Base-by-base conservation (phyloP, 2,329 filamentous ascomycete species). In the Diaporthe vaccinii region DNA sequence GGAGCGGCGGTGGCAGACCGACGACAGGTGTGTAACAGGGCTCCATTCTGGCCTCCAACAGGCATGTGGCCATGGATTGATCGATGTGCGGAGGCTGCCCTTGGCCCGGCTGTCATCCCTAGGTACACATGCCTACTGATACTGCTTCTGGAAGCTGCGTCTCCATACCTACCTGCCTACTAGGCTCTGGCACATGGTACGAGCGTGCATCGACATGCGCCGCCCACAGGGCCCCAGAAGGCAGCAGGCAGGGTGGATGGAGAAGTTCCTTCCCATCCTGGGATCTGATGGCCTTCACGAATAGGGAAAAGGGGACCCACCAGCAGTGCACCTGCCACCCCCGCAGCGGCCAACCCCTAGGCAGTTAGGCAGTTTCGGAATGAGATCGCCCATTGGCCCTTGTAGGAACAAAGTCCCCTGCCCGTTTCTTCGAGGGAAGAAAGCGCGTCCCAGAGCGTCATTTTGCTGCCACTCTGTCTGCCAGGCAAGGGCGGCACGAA, bases 241-340 rank as follows among this genome's bases (percentile, higher is more conserved):
- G n/a, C 39, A 62, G 59, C 59, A 62, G 22, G 58, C 58, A 62
- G 22, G 57, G 57, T 61, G 34, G 58, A 41, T 61, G 58, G 58
- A 61, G 10, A 41, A 61, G 34, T 51, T 28, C 44, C 61, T 67
- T 34, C 61, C 17, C 44, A 36, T 67, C 44, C 28, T 51, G 61
- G 61, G 44, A 51, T 51, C 61, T 22, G 61, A 49, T 59, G 41
- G 61, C n/a, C 59, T 41, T 62, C 59, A 17, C 59, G 59, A 44
- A 62, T 44, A 62, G 25, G 72, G 49, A 73, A 67, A 67, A 39
- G 61, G 55, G 59, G 59, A 69, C 51, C 72, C 61, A 73, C 72
- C 51, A 39, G 49, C 59, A 68, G 53, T 55, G 61, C 31, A 58
- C 46, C 39, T 74, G 72, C 72, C 72, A 69, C 65, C 65, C 62